A percentile compares a stretch with the other conserved stretches of the same genome.
Evolutionary conservation across 345 rosid species (phyloP).

Genomic region (Brassica juncea): DNA sequence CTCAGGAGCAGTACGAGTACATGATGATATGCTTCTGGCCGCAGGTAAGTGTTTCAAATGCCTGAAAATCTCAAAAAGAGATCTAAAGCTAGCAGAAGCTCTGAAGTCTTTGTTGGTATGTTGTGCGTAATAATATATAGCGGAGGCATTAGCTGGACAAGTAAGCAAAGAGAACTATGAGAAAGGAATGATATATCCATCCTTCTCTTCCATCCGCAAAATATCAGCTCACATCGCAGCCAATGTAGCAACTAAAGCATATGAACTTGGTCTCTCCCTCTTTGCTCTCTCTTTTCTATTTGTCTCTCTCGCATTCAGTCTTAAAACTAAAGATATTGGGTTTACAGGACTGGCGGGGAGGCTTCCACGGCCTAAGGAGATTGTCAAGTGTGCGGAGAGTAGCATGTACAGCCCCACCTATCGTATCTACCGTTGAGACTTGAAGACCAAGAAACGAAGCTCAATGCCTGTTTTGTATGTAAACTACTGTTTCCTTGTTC

Average conservation of each 20-base stretch:
- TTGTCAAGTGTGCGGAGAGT: slow-evolving; percentile 76
- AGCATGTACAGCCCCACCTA: slow-evolving; percentile 93
- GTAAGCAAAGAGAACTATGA: slow-evolving; percentile 64
- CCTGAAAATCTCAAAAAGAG: not conserved
- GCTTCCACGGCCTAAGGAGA: slow-evolving; percentile 77
- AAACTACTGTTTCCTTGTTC: not conserved
- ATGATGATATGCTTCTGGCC: slow-evolving; percentile 82
- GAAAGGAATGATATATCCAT: slow-evolving; percentile 87
- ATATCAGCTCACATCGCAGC: slow-evolving; percentile 96
- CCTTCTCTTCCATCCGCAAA: slow-evolving; percentile 73
- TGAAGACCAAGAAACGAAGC: not conserved
- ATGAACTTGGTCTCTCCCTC: slow-evolving; percentile 69
- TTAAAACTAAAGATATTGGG: not conserved
- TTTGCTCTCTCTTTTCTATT: not conserved
- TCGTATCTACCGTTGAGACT: slow-evolving; percentile 58
- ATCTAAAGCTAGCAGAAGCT: not conserved
- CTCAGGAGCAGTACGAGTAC: slow-evolving; percentile 83
- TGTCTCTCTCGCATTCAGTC: not conserved
- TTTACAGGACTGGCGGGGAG: slow-evolving; percentile 78
- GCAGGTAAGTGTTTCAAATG: slow-evolving; percentile 58
- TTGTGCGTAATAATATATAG: slow-evolving; percentile 41
- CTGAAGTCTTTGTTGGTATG: not conserved
- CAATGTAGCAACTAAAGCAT: slow-evolving; percentile 87
- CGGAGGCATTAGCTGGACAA: slow-evolving; percentile 88
- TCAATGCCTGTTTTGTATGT: slow-evolving; percentile 2